Percentiles rank a stretch among this genome's conserved stretches.
Evolutionary conservation across 179 eudicot species (phyloP).

Genomic region (Amaranthus tricolor): DNA sequence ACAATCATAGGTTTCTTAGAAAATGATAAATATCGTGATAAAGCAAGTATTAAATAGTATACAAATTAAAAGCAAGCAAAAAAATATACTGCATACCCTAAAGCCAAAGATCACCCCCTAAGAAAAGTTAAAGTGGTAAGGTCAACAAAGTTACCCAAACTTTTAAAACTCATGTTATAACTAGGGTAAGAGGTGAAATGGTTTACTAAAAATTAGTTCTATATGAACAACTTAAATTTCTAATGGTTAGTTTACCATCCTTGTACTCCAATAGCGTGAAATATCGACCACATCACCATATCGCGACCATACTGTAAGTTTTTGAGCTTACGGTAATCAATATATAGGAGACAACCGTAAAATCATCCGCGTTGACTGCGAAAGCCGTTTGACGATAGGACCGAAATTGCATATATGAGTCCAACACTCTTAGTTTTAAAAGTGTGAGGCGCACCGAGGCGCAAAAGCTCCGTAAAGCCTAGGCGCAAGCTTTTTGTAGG

Average conservation of each 20-base stretch:
- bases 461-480: no score
- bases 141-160: not conserved
- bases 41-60: not conserved
- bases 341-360: no score
- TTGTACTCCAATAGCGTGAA: not conserved
- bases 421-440: no score
- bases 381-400: no score
- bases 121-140: not conserved
- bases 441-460: no score
- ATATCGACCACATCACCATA: not conserved
- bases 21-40: conserved; percentile 6
- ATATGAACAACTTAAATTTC: not conserved
- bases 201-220: conserved; percentile 4
- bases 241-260: not conserved
- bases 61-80: conserved; percentile 7
- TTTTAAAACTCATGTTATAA: not conserved
- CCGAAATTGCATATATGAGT: no score
- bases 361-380: no score
- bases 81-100: not conserved
- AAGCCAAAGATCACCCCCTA: not conserved
- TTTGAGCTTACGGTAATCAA: no score
- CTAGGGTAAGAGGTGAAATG: not conserved
- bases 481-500: no score
- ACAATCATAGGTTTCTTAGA: not conserved
- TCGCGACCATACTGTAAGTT: no score